phyloP scores from a whole-genome alignment of 2,329 filamentous ascomycete genomes.

The Cladosporium cucumerinum region DNA sequence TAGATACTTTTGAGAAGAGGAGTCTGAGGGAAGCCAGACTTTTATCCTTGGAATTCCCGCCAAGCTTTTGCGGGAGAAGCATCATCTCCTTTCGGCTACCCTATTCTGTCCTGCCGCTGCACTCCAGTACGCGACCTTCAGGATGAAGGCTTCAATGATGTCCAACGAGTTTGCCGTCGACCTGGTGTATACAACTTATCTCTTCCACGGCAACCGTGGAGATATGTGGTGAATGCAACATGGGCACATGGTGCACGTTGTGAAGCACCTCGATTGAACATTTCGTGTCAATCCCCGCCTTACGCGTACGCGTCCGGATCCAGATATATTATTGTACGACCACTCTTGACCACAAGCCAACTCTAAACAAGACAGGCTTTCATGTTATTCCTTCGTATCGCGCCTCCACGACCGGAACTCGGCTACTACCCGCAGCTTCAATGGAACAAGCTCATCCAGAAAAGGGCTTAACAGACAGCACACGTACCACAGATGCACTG shows the following conservation, averaged over 20 bases:
- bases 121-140: background rate
- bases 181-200: background rate
- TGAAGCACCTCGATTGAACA: background rate
- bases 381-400: background rate
- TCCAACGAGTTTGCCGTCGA: background rate
- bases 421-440: background rate
- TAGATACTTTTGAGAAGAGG: slow-evolving; percentile 1
- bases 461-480: background rate
- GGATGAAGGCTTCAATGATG: background rate
- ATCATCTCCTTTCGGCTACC: background rate
- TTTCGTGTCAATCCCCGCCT: background rate
- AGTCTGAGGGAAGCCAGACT: background rate
- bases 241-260: background rate
- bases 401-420: background rate
- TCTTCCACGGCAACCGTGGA: background rate
- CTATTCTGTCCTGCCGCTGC: background rate
- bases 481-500: background rate
- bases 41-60: background rate
- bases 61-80: background rate
- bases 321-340: background rate
- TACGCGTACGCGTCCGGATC: background rate
- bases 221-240: no score
- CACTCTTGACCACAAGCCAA: background rate
- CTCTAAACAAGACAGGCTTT: background rate
- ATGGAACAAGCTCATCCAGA: background rate